Evolutionary conservation across 176 grass and related monocot species (phyloP).

Genomic region (Canna indica): DNA sequence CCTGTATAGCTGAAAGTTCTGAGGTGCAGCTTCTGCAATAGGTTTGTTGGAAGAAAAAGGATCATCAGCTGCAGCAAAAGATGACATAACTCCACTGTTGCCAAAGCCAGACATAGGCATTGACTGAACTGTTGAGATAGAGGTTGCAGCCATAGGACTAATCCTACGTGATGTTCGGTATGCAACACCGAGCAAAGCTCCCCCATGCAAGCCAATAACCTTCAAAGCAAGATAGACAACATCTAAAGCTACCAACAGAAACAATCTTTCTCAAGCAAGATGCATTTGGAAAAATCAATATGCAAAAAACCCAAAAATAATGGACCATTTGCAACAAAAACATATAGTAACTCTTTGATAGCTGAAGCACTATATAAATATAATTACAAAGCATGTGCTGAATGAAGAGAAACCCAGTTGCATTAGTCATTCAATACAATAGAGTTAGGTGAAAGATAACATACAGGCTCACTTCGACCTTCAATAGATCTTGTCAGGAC

Average conservation of each 20-base stretch:
- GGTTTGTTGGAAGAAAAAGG: slow-evolving; percentile 52
- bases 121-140: slow-evolving; percentile 85
- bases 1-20: slow-evolving; percentile 99
- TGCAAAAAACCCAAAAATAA: neutral
- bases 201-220: slow-evolving; percentile 96
- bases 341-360: neutral
- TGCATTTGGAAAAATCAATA: neutral
- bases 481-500: slow-evolving; percentile 91
- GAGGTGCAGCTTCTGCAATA: slow-evolving; percentile 58
- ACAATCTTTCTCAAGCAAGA: neutral
- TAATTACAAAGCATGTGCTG: neutral
- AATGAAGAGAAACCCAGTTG: neutral
- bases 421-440: neutral
- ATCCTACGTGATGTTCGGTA: slow-evolving; percentile 92
- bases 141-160: slow-evolving; percentile 68
- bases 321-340: neutral
- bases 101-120: slow-evolving; percentile 96
- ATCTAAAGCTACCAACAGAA: neutral
- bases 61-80: slow-evolving; percentile 55
- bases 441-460: slow-evolving; percentile 23
- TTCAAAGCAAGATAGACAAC: slow-evolving; percentile 25
- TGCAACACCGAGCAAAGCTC: slow-evolving; percentile 91
- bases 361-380: neutral
- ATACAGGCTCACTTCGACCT: slow-evolving; percentile 69
- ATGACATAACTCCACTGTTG: slow-evolving; percentile 54